phyloP scores from a whole-genome alignment of 805 yeast species.

The Barnettozyma wickerhamii region DNA sequence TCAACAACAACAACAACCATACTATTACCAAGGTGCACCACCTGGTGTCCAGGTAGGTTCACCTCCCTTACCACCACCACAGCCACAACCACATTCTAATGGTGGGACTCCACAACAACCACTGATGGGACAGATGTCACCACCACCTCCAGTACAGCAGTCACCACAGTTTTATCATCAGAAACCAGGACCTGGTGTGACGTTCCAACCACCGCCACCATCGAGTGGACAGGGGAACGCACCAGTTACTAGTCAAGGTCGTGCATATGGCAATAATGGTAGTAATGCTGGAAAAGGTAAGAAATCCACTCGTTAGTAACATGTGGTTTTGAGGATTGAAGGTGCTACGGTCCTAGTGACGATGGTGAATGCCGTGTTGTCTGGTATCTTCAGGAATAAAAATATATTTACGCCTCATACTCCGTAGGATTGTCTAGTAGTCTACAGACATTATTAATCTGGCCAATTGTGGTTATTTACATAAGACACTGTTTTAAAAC shows the following conservation, averaged over 20 bases:
- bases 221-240: background rate
- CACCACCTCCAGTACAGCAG: constrained; percentile 2
- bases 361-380: too few species aligned
- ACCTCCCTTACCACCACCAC: constrained; percentile 2
- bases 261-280: background rate
- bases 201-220: constrained; percentile 1
- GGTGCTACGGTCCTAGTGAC: too few species aligned
- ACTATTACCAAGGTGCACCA: constrained; percentile 6
- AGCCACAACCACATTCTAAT: background rate
- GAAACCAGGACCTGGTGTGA: constrained; percentile 5
- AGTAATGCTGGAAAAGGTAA: constrained; percentile 3
- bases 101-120: constrained; percentile 5
- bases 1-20: constrained; percentile 4
- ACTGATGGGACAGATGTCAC: constrained; percentile 3
- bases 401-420: too few species aligned
- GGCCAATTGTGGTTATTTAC: too few species aligned
- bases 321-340: too few species aligned
- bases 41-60: constrained; percentile 1
- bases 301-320: constrained; percentile 2
- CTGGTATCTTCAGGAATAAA: too few species aligned
- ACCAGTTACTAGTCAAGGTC: background rate
- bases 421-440: too few species aligned
- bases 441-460: too few species aligned
- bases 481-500: background rate
- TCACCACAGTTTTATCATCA: constrained; percentile 14